phyloP scores from a whole-genome alignment of 2,329 filamentous ascomycete species.

The Fusarium concolor region DNA sequence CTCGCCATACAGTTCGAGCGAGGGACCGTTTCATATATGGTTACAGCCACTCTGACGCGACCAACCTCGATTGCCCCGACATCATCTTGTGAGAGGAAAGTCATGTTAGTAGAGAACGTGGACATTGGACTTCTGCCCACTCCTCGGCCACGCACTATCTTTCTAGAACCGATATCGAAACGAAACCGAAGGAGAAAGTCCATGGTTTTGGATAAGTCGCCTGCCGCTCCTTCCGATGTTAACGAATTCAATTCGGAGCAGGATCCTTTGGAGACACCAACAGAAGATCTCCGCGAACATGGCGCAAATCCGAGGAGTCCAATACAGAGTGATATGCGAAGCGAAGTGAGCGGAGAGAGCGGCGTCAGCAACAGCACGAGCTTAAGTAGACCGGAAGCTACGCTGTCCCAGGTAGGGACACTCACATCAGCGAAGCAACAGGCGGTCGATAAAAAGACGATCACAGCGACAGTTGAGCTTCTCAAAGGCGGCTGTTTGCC shows the following conservation, averaged over 20 bases:
- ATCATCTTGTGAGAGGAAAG: constrained; percentile 81
- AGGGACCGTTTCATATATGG: constrained; percentile 90
- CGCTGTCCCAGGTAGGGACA: constrained; percentile 50
- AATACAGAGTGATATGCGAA: constrained; percentile 67
- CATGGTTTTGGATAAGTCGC: constrained; percentile 57
- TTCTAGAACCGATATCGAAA: constrained; percentile 86
- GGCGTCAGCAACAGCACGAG: constrained; percentile 74
- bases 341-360: constrained; percentile 78
- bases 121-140: constrained; percentile 81
- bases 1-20: constrained; percentile 80
- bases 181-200: constrained; percentile 72
- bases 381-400: constrained; percentile 63
- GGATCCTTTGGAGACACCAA: constrained; percentile 55
- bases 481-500: constrained; percentile 85
- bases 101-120: constrained; percentile 83
- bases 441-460: constrained; percentile 75
- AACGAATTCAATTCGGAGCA: constrained; percentile 52
- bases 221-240: constrained; percentile 57
- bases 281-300: constrained; percentile 54
- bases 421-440: constrained; percentile 55
- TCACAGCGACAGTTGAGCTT: constrained; percentile 87
- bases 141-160: constrained; percentile 85
- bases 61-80: constrained; percentile 88
- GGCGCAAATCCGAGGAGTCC: constrained; percentile 55
- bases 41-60: constrained; percentile 89